Conservation (phyloP, 306 rosid species). For the Betula pendula region DNA sequence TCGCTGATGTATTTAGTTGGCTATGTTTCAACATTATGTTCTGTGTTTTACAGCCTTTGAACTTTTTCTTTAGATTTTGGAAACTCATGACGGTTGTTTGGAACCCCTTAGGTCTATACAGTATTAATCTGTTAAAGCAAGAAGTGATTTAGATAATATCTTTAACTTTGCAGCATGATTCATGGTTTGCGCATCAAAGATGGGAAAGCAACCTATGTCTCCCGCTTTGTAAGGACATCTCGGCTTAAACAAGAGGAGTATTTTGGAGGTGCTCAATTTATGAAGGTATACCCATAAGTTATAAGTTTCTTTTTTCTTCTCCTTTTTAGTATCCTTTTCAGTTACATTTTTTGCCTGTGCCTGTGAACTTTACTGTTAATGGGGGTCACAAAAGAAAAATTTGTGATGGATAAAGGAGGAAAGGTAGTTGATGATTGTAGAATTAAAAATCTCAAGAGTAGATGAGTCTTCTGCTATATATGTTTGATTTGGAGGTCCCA, state of each 20-base stretch:
- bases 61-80: background rate
- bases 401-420: background rate
- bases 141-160: slow-evolving; percentile 18
- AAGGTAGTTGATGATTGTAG: background rate
- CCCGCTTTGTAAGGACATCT: slow-evolving; percentile 81
- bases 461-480: background rate
- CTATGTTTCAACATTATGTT: slow-evolving; percentile 4
- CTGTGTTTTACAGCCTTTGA: slow-evolving; percentile 9
- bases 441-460: background rate
- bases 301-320: slow-evolving; percentile 1
- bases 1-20: background rate
- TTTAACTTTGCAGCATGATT: slow-evolving; percentile 69
- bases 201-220: slow-evolving; percentile 86
- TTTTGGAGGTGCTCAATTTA: slow-evolving; percentile 83
- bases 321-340: background rate
- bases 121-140: slow-evolving; percentile 10
- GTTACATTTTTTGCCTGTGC: background rate
- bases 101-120: slow-evolving; percentile 9
- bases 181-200: slow-evolving; percentile 95
- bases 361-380: background rate
- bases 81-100: background rate
- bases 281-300: slow-evolving; percentile 54
- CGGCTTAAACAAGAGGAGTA: slow-evolving; percentile 87
- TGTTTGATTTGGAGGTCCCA: slow-evolving; percentile 24
- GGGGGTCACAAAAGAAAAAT: background rate